Base-by-base conservation (phyloP, 2,329 filamentous ascomycete species). In the Cadophora gregata region DNA sequence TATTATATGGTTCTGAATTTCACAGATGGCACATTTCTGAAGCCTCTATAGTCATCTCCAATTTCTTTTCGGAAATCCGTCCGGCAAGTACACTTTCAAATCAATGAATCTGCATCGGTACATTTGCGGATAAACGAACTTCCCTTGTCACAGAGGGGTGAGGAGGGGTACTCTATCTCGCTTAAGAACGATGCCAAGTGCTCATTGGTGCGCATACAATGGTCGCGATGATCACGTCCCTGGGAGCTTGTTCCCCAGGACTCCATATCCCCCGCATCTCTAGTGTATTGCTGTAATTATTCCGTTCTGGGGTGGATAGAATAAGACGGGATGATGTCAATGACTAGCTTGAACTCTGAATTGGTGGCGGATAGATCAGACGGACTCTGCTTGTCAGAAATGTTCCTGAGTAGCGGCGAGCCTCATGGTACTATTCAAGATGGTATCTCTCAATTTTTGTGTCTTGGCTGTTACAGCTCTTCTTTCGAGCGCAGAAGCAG, bases 131-230 rank as follows among this genome's bases (percentile, higher is more conserved):
- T 58, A 58, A 58, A 58, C 33, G 16, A 38, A 58, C 33, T 25
- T 38, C n/a, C 55, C 27, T 33, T 4, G 4, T 38, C 33, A 25
- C 3, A 36, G 31, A 38, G 31, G 55, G 55, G 55, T 58, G 8
- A 25, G 16, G 9, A 8, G 21, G 9, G 7, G 4, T 61, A 6
- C 59, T 14, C 59, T 45, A 50, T 42, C 21, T 61, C 59, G 59
- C 42, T 48, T 61, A 61, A 50, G 38, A 38, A 21, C 14, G 7
- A 12, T 19, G 12, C 16, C 19, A 36, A 21, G n/a, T 9, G 24
- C 19, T 61, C 10, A 61, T 61, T 61, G 42, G 59, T 48, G 59
- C 59, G 59, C 59, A 27, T 60, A n/a, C 36, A 31, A 60, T 47
- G 24, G 48, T 12, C 14, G 33, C 10, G 53, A 56, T 6, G 53